Percentiles rank a stretch among this genome's conserved stretches.
These are phyloP conservation scores for Saccharomycopsis synnaedendra DNA, from an alignment of 805 yeast species.

Conservation along the genomic window DNA sequence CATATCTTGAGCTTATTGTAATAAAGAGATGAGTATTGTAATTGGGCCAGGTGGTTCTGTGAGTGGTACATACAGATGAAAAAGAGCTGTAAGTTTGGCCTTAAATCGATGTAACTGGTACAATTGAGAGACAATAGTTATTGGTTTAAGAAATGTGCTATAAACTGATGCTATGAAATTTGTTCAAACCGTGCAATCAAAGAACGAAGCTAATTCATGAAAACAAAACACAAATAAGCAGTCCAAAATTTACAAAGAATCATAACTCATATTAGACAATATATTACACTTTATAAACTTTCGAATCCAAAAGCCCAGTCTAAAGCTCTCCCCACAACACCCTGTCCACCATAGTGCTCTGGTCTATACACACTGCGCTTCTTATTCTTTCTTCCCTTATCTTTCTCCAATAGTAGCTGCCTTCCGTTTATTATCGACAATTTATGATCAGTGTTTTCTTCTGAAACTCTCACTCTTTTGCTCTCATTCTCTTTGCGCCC, in stretches of 20 bases:
- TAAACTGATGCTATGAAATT: too few species aligned
- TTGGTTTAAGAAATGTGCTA: too few species aligned
- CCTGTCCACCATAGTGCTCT: not conserved
- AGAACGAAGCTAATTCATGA: not conserved
- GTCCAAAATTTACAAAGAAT: not conserved
- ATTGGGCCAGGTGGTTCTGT: too few species aligned
- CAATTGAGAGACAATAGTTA: too few species aligned
- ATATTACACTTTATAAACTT: not conserved
- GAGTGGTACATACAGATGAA: too few species aligned
- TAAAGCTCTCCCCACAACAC: constrained; percentile 3
- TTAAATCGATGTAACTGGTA: too few species aligned
- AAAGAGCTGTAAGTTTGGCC: too few species aligned
- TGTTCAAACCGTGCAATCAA: too few species aligned
- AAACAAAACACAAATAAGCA: not conserved
- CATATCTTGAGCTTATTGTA: too few species aligned
- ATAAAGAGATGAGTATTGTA: too few species aligned
- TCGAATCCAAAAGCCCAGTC: constrained; percentile 16
- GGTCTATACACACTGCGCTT: constrained; percentile 3
- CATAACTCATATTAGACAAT: not conserved
- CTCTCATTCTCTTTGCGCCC: not conserved
- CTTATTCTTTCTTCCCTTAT: constrained; percentile 4
- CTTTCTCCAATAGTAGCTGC: constrained; percentile 9
- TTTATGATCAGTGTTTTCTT: constrained; percentile 1
- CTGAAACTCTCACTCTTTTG: not conserved
- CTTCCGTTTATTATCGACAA: constrained; percentile 7